Base-by-base conservation (phyloP, 164 flowering plant species). In the Macadamia integrifolia region DNA sequence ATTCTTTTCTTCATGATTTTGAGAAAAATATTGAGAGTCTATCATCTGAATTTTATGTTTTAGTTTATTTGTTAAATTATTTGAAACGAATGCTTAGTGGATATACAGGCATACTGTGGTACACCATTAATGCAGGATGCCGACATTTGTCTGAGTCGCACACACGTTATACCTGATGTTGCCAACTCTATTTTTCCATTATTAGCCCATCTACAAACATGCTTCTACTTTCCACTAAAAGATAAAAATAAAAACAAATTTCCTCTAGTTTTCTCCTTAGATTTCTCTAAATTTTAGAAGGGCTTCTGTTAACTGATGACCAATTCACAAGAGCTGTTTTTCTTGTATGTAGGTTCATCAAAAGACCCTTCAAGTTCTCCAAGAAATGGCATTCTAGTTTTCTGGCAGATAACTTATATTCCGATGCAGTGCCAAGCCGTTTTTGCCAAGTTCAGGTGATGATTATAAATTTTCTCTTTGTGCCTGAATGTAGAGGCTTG, bases 291-390 rank as follows among this genome's bases (percentile, higher is more conserved):
- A 46, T 46, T 11, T 46, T 8, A 46, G 50, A 46, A 46, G 9
- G 13, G 57, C 14, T 53, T 53, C 18, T 53, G 17, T 53, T 1
- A 14, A 14, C 32, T 64, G 17, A 29, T 60, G 14, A 49, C 30
- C 6, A 43, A 23, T 15, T n/a, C 17, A 50, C 52, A 11, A 23
- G 17, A 32, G 23, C 59, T 9, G 6, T 52, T 58, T 48, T 29
- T 72, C 58, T 58, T 69, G 58, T 49, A 58, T 71, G 42, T 88
- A 94, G 97, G 97, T 91, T 72, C 97, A 91, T 80, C 91, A 90
- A 73, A 90, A 90, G 79, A 91, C 96, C 49, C 91, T 94, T 23
- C 84, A 87, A 75, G 75, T 94, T 80, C 92, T 94, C 69, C 74
- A 91, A 74, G 98, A 91, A 78, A 83, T 91, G 57, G 96, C 97